Evolutionary conservation across 768 basidiomycete species (phyloP).

Genomic region (Lenzites betulinus): DNA sequence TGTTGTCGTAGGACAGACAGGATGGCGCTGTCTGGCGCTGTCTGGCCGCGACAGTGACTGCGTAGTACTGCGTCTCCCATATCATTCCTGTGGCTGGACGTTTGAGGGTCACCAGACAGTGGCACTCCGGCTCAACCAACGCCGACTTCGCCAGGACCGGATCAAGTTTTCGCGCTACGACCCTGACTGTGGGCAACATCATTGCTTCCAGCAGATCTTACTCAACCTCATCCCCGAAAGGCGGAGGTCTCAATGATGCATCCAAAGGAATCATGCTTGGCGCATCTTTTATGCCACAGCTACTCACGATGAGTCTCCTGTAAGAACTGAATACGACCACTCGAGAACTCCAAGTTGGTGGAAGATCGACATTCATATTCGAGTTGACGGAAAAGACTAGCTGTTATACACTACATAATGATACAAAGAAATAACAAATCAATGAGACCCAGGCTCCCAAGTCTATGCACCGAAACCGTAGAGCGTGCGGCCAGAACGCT

Average conservation of each 20-base stretch:
- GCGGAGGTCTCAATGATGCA: no score
- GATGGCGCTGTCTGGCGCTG: no score
- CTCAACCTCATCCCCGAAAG: no score
- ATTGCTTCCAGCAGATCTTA: background rate
- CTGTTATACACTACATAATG: background rate
- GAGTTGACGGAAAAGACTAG: background rate
- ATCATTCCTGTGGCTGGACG: conserved; percentile 1
- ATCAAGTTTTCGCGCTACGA: background rate
- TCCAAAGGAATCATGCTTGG: no score
- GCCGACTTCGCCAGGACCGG: background rate
- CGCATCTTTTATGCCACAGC: no score
- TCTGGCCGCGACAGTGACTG: no score
- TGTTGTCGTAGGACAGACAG: no score
- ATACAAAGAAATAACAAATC: background rate
- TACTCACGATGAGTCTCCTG: no score
- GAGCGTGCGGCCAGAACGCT: conserved; percentile 52
- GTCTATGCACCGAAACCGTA: conserved; percentile 55
- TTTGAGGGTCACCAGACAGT: background rate
- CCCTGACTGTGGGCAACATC: background rate
- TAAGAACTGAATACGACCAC: no score
- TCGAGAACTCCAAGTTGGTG: no score
- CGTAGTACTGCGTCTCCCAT: no score
- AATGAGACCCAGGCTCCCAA: background rate
- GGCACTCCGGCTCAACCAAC: background rate
- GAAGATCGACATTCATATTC: no score